Percentiles rank a stretch among this genome's conserved stretches.
Conservation (phyloP, 2,329 filamentous ascomycete genomes). For the Elsinoe australis region DNA sequence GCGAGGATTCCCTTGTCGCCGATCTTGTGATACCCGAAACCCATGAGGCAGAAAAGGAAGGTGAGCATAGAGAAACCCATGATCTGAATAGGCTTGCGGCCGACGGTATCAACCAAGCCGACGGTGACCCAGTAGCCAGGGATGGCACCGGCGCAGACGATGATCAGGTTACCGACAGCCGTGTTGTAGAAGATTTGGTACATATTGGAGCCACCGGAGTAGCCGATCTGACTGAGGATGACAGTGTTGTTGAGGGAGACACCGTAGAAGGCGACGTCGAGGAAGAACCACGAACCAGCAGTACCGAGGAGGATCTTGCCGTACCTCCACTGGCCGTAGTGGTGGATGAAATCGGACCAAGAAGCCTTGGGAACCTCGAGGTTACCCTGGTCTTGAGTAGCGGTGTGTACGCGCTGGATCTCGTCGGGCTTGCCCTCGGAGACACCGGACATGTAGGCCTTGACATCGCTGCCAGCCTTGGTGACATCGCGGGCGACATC, state of each 20-base stretch:
- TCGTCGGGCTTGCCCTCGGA: constrained; percentile 59
- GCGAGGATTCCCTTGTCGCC: constrained; percentile 37
- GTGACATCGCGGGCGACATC: constrained; percentile 68
- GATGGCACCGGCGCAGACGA: constrained; percentile 70
- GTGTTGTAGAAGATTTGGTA: constrained; percentile 67
- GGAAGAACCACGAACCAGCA: constrained; percentile 76
- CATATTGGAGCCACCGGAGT: constrained; percentile 56
- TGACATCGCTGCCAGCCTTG: constrained; percentile 63
- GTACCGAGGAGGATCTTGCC: constrained; percentile 68
- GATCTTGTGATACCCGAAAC: constrained; percentile 42
- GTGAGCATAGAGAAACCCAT: constrained; percentile 44
- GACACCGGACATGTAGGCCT: constrained; percentile 64
- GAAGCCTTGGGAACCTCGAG: constrained; percentile 63
- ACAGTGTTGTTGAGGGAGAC: constrained; percentile 69
- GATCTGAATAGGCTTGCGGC: constrained; percentile 70
- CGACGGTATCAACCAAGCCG: constrained; percentile 62
- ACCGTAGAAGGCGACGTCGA: constrained; percentile 53
- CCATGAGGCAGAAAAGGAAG: constrained; percentile 43
- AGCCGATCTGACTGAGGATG: constrained; percentile 65
- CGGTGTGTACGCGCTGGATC: constrained; percentile 52
- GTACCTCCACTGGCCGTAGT: constrained; percentile 66
- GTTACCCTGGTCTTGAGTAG: constrained; percentile 46
- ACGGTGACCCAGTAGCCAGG: constrained; percentile 79
- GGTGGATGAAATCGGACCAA: constrained; percentile 60
- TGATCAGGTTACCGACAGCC: constrained; percentile 69